phyloP scores from a whole-genome alignment of 331 rosid species.

The Dryas integrifolia region DNA sequence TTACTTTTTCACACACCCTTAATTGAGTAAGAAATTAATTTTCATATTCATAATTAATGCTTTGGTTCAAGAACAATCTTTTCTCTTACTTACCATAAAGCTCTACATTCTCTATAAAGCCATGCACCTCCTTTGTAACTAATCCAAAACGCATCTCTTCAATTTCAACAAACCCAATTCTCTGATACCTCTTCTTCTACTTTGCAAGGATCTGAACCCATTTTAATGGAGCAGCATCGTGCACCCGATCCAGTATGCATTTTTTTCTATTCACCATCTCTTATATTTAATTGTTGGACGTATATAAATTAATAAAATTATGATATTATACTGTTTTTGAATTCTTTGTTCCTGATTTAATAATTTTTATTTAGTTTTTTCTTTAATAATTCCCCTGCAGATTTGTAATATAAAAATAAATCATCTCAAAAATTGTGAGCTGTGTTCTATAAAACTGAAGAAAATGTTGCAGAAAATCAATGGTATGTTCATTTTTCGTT shows the following conservation, averaged over 20 bases:
- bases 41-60: too few species aligned
- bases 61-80: too few species aligned
- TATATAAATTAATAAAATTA: neutral
- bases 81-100: too few species aligned
- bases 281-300: neutral
- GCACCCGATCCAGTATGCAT: neutral
- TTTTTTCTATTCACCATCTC: too few species aligned
- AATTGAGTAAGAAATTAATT: too few species aligned
- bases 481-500: neutral
- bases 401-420: conserved; percentile 16
- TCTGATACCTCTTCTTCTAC: neutral
- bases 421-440: neutral
- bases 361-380: neutral
- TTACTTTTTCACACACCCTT: too few species aligned
- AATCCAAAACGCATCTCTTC: too few species aligned
- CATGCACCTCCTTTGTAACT: too few species aligned
- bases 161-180: too few species aligned
- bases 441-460: conserved; percentile 4
- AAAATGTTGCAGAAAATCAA: neutral
- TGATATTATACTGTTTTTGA: neutral
- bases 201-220: neutral
- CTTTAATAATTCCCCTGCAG: conserved; percentile 5
- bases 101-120: too few species aligned
- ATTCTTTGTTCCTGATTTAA: neutral
- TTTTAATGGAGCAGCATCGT: neutral